phyloP scores from a whole-genome alignment of 352 stramenopile species.

The Globisporangium carolinianum region DNA sequence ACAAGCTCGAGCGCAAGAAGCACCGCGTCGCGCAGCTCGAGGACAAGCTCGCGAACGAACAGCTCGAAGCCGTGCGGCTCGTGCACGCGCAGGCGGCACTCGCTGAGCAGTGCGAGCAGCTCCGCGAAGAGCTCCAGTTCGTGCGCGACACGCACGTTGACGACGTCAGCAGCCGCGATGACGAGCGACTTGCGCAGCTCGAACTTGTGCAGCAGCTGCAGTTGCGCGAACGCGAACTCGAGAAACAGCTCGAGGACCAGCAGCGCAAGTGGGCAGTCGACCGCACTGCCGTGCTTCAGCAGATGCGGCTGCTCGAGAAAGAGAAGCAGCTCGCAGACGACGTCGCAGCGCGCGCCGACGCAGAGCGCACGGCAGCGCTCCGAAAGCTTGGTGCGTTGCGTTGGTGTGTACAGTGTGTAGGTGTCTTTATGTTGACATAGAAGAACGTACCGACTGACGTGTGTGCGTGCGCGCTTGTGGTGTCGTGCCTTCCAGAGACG shows the following conservation, averaged over 20 bases:
- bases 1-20: conserved; percentile 31
- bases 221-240: conserved; percentile 38
- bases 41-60: conserved; percentile 22
- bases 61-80: conserved; percentile 42
- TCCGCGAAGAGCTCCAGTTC: conserved; percentile 56
- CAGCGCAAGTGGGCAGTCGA: conserved; percentile 51
- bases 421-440: not conserved
- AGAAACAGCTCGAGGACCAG: conserved; percentile 48
- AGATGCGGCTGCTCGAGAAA: conserved; percentile 47
- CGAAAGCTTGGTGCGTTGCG: conserved; percentile 26
- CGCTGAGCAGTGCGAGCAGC: conserved; percentile 28
- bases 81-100: conserved; percentile 47
- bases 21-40: conserved; percentile 21
- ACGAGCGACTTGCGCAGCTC: conserved; percentile 47
- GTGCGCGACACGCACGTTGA: conserved; percentile 39
- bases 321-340: conserved; percentile 41
- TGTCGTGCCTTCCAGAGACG: not conserved
- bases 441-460: not conserved
- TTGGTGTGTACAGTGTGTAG: not conserved
- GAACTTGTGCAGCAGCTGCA: conserved; percentile 48
- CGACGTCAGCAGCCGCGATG: conserved; percentile 41
- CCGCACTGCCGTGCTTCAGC: conserved; percentile 37
- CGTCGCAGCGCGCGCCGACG: conserved; percentile 15
- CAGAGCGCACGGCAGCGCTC: conserved; percentile 14
- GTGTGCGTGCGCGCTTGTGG: not conserved